Evolutionary conservation across 108 stramenopile species (phyloP).

Genomic region (Cyclotella cryptica): DNA sequence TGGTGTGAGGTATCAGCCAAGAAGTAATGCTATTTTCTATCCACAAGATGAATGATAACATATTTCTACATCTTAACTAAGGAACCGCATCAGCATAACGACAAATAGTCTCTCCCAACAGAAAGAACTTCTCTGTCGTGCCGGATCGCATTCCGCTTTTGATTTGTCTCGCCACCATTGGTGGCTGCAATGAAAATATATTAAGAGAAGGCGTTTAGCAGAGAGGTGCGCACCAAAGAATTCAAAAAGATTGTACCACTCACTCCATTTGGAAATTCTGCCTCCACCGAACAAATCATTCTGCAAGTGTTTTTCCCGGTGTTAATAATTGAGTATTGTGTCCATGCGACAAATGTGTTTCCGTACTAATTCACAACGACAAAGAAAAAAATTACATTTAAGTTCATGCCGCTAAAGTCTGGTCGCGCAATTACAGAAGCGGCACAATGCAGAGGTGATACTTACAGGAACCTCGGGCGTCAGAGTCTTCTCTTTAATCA

Average conservation of each 20-base stretch:
- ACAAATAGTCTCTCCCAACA: slow-evolving; percentile 70
- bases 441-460: not conserved
- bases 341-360: slow-evolving; percentile 73
- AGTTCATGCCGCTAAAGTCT: no score
- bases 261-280: slow-evolving; percentile 85
- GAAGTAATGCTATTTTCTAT: no score
- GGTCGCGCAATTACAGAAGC: not conserved
- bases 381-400: no score
- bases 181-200: slow-evolving; percentile 34
- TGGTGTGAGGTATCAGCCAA: no score
- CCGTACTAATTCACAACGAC: slow-evolving; percentile 51
- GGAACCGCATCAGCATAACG: slow-evolving; percentile 75
- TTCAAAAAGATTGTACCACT: slow-evolving; percentile 38
- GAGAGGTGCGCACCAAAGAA: not conserved
- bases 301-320: slow-evolving; percentile 72
- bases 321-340: slow-evolving; percentile 76
- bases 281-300: slow-evolving; percentile 76
- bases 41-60: no score
- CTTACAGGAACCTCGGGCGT: slow-evolving; percentile 75
- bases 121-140: slow-evolving; percentile 73
- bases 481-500: slow-evolving; percentile 71
- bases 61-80: no score
- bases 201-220: not conserved
- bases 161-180: slow-evolving; percentile 80
- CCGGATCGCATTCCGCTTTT: slow-evolving; percentile 83